Evolutionary conservation across 306 rosid species (phyloP).

Genomic region (Abrus precatorius): DNA sequence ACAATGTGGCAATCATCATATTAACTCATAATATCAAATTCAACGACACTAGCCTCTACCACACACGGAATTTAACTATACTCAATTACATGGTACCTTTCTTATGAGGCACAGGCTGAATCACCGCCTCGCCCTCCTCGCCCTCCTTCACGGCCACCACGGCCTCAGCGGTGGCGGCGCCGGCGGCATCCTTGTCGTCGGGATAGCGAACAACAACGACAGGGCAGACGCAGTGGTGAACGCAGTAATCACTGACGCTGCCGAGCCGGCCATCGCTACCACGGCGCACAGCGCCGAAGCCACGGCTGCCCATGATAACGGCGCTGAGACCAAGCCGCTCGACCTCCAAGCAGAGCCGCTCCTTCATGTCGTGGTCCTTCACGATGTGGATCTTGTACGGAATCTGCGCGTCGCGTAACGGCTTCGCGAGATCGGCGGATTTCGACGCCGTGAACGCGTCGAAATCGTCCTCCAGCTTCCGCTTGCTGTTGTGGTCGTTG

Average conservation of each 20-base stretch:
- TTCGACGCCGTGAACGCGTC: conserved; percentile 90
- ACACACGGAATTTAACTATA: background rate
- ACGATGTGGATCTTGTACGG: conserved; percentile 98
- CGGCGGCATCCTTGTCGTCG: conserved; percentile 67
- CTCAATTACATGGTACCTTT: conserved; percentile 59
- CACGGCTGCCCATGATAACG: conserved; percentile 97
- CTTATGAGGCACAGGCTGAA: conserved; percentile 54
- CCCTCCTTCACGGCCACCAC: conserved; percentile 54
- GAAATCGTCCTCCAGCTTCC: conserved; percentile 82
- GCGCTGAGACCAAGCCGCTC: conserved; percentile 97
- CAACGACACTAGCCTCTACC: background rate
- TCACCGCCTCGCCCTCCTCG: conserved; percentile 58
- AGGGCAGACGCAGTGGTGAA: conserved; percentile 95
- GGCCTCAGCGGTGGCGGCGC: conserved; percentile 32
- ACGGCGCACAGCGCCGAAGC: conserved; percentile 83
- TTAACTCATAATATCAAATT: background rate
- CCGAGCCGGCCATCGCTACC: conserved; percentile 93
- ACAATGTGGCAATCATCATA: background rate
- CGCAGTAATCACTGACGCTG: conserved; percentile 96
- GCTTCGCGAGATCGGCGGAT: conserved; percentile 78
- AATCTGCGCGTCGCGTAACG: conserved; percentile 87
- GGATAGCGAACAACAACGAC: conserved; percentile 96
- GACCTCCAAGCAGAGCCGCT: conserved; percentile 88
- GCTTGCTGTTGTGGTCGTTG: conserved; percentile 51
- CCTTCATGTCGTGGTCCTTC: conserved; percentile 98